Percentiles rank a stretch among this genome's conserved stretches.
phyloP scores from a whole-genome alignment of 2,329 filamentous ascomycete species.

The Sphaerostilbella broomeana region DNA sequence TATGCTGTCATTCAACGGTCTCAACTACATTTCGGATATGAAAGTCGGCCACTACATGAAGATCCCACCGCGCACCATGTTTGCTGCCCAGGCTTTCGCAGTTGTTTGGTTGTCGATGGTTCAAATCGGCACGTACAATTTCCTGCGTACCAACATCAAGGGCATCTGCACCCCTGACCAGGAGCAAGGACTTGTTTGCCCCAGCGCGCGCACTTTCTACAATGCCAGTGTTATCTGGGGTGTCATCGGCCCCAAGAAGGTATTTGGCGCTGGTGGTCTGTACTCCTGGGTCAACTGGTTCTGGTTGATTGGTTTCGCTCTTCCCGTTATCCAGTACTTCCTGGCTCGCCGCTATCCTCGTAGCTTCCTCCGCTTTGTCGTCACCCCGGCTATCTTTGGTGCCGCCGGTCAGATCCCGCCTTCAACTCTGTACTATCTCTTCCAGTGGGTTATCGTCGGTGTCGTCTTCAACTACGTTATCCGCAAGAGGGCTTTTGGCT shows the following conservation, averaged over 20 bases:
- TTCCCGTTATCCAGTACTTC: slow-evolving; percentile 42
- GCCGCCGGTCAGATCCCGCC: slow-evolving; percentile 43
- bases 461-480: slow-evolving; percentile 48
- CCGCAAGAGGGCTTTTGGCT: slow-evolving; percentile 40
- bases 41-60: slow-evolving; percentile 48
- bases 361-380: slow-evolving; percentile 40
- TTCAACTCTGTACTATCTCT: slow-evolving; percentile 47
- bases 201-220: slow-evolving; percentile 51
- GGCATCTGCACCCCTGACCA: slow-evolving; percentile 44
- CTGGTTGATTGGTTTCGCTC: slow-evolving; percentile 43
- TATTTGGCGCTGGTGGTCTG: slow-evolving; percentile 28
- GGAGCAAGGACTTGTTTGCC: slow-evolving; percentile 46
- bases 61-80: slow-evolving; percentile 41
- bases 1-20: slow-evolving; percentile 37
- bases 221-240: slow-evolving; percentile 54
- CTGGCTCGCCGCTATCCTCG: slow-evolving; percentile 39
- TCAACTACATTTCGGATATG: slow-evolving; percentile 39
- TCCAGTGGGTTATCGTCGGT: slow-evolving; percentile 48
- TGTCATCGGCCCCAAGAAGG: slow-evolving; percentile 38
- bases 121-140: slow-evolving; percentile 30
- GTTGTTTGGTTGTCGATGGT: slow-evolving; percentile 31
- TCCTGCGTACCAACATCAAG: slow-evolving; percentile 38
- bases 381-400: slow-evolving; percentile 46
- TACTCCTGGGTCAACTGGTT: slow-evolving; percentile 43
- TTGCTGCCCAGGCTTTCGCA: slow-evolving; percentile 34